A percentile compares a stretch with the other conserved stretches of the same genome.
Conservation (phyloP, 2,329 filamentous ascomycete species). For the Metarhizium humberi region DNA sequence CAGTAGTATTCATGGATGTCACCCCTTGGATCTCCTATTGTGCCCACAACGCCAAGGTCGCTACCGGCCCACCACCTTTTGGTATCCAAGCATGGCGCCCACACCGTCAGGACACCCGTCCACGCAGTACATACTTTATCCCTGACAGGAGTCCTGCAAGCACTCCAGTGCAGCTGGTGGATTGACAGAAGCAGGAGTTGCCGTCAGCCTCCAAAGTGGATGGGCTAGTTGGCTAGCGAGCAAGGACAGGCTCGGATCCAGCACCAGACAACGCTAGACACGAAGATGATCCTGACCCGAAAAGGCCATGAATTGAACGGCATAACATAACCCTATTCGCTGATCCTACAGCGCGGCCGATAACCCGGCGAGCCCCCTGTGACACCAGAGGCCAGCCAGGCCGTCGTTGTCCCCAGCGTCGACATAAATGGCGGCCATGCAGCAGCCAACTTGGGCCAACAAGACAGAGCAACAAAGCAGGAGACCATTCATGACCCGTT, state of each 20-base stretch:
- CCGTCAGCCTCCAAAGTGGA: too few relatives aligned
- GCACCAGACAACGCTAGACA: too few relatives aligned
- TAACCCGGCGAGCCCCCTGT: neutral
- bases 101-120: neutral
- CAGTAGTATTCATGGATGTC: neutral
- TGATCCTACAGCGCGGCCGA: neutral
- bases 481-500: neutral
- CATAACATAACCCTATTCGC: neutral
- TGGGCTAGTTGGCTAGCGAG: too few relatives aligned
- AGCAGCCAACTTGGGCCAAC: neutral
- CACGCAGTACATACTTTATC: neutral
- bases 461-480: neutral
- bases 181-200: neutral
- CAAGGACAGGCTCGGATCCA: too few relatives aligned
- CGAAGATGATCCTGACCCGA: too few relatives aligned
- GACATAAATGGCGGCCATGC: neutral
- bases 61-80: neutral
- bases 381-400: too few relatives aligned
- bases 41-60: constrained; percentile 1
- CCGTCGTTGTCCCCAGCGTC: neutral
- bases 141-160: neutral
- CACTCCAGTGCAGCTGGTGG: neutral
- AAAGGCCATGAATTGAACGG: too few relatives aligned
- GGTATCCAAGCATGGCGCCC: neutral
- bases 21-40: neutral